phyloP scores from a whole-genome alignment of 2,329 filamentous ascomycete genomes.

The Paecilomyces sp. region DNA sequence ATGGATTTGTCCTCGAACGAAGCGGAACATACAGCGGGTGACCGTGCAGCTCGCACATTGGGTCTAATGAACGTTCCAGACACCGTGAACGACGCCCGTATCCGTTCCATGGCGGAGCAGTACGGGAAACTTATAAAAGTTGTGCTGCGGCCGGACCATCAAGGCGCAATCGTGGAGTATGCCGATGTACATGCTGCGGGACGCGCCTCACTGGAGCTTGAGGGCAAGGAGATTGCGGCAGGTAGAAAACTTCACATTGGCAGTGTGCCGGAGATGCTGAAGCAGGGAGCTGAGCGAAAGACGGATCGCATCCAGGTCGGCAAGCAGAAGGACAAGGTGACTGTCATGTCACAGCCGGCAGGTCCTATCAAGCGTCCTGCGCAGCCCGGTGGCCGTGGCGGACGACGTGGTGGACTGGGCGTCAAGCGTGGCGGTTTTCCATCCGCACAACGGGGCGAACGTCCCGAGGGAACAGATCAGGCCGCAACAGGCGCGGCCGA shows the following conservation, averaged over 20 bases:
- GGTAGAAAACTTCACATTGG: conserved; percentile 41
- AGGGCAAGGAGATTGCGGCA: conserved; percentile 38
- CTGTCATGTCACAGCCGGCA: conserved; percentile 20
- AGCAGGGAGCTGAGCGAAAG: conserved; percentile 34
- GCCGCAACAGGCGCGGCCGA: neutral
- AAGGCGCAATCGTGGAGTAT: conserved; percentile 82
- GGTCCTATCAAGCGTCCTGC: conserved; percentile 38
- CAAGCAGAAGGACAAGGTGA: conserved; percentile 29
- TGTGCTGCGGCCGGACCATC: conserved; percentile 70
- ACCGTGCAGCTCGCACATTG: conserved; percentile 60
- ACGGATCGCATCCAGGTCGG: conserved; percentile 31
- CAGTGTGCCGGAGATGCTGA: conserved; percentile 46
- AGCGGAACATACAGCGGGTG: conserved; percentile 32
- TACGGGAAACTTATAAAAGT: conserved; percentile 68
- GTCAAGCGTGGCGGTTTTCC: conserved; percentile 34
- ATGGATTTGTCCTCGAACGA: conserved; percentile 28
- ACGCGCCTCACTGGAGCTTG: conserved; percentile 42
- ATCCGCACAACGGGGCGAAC: conserved; percentile 1
- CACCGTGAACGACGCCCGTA: conserved; percentile 81
- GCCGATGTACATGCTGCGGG: conserved; percentile 63
- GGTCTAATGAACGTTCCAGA: conserved; percentile 82
- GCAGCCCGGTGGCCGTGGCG: conserved; percentile 35
- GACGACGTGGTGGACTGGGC: conserved; percentile 44
- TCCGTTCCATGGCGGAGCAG: conserved; percentile 64
- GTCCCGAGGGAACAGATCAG: conserved; percentile 10